phyloP scores from a whole-genome alignment of 495 filamentous ascomycete species.

The Tuber borchii region DNA sequence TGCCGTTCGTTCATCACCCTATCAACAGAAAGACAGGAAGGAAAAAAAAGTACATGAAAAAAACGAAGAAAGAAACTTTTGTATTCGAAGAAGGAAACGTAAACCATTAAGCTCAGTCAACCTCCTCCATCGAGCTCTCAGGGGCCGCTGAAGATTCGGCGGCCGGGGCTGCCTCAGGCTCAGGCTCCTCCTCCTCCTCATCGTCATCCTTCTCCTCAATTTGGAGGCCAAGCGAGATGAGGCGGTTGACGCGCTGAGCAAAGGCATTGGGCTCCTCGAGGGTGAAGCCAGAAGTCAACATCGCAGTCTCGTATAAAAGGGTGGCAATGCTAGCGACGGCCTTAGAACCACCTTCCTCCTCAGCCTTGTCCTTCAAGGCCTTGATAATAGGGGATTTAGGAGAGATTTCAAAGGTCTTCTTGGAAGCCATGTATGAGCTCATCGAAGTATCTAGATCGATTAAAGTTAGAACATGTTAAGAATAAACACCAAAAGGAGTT shows the following conservation, averaged over 20 bases:
- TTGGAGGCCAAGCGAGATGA: slow-evolving; percentile 92
- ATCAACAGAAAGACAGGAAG: slow-evolving; percentile 23
- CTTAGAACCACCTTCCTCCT: slow-evolving; percentile 90
- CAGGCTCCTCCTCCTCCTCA: slow-evolving; percentile 48
- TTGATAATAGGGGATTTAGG: slow-evolving; percentile 95
- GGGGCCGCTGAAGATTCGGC: slow-evolving; percentile 47
- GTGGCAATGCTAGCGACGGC: slow-evolving; percentile 97
- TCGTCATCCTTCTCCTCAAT: slow-evolving; percentile 85
- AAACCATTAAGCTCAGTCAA: slow-evolving; percentile 49
- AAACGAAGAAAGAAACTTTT: slow-evolving; percentile 20
- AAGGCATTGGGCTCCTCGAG: slow-evolving; percentile 97
- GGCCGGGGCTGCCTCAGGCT: slow-evolving; percentile 54
- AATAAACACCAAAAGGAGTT: not conserved
- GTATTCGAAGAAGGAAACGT: slow-evolving; percentile 23
- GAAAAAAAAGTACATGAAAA: slow-evolving; percentile 27
- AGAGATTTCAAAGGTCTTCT: slow-evolving; percentile 99
- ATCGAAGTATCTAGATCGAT: slow-evolving; percentile 69
- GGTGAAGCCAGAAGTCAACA: slow-evolving; percentile 97
- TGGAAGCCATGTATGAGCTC: slow-evolving; percentile 99
- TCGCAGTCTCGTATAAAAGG: slow-evolving; percentile 96
- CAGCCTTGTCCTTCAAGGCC: slow-evolving; percentile 98
- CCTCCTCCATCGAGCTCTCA: slow-evolving; percentile 63
- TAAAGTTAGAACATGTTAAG: not conserved
- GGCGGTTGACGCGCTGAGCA: slow-evolving; percentile 98
- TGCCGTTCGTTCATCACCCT: slow-evolving; percentile 30